A percentile compares a stretch with the other conserved stretches of the same genome.
Conservation (phyloP, 345 rosid species). For the Brassica napus region DNA sequence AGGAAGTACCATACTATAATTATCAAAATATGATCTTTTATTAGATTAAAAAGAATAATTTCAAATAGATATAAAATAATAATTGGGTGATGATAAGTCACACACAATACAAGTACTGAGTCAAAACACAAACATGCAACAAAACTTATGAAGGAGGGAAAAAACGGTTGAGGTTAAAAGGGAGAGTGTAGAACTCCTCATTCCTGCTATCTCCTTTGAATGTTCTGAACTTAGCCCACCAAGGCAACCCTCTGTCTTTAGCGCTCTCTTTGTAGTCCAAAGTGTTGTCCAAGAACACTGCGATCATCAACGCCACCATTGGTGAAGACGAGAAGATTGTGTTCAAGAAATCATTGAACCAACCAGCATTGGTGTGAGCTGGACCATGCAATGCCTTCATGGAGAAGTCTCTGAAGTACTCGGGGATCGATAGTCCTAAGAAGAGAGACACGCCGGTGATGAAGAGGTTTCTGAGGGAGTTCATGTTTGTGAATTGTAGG, state of each 20-base stretch:
- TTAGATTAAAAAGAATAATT: constrained; percentile 22
- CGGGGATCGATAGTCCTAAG: constrained; percentile 85
- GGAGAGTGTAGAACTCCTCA: constrained; percentile 94
- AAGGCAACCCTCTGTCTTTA: constrained; percentile 88
- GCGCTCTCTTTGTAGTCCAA: constrained; percentile 86
- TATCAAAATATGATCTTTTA: constrained; percentile 13
- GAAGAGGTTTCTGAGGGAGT: constrained; percentile 96
- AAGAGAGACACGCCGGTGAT: constrained; percentile 79
- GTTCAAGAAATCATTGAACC: constrained; percentile 98
- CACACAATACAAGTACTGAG: constrained; percentile 13
- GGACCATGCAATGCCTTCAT: constrained; percentile 87
- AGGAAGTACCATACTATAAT: background rate
- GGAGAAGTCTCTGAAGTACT: constrained; percentile 82
- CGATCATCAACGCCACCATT: constrained; percentile 73
- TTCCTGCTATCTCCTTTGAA: constrained; percentile 90
- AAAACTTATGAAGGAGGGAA: constrained; percentile 79
- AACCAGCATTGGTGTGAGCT: constrained; percentile 81
- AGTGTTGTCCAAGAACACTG: constrained; percentile 89
- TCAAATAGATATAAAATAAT: constrained; percentile 10
- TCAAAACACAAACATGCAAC: background rate
- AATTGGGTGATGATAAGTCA: constrained; percentile 37
- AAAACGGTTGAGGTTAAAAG: constrained; percentile 92
- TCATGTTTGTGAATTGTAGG: constrained; percentile 98
- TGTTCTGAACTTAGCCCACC: constrained; percentile 93
- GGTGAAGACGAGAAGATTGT: constrained; percentile 92